phyloP scores from a whole-genome alignment of 257 asterid genomes.

The Ophiorrhiza pumila region DNA sequence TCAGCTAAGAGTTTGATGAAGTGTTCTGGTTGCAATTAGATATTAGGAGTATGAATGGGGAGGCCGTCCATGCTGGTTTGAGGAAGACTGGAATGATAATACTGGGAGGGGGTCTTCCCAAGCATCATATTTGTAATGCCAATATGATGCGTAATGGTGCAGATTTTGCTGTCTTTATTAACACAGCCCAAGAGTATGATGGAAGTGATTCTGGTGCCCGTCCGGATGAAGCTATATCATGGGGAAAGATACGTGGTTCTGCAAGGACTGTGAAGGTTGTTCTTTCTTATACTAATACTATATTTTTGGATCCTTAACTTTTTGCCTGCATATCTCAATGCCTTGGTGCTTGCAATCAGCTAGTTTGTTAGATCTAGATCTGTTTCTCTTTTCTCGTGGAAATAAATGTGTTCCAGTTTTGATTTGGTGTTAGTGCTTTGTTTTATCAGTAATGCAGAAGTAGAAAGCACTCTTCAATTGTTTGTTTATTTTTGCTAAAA shows the following conservation, averaged over 20 bases:
- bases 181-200: constrained; percentile 94
- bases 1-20: not conserved
- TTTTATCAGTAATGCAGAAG: not conserved
- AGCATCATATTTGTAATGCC: constrained; percentile 94
- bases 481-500: not conserved
- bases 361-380: not conserved
- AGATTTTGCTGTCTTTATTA: constrained; percentile 76
- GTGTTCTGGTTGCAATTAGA: constrained; percentile 37
- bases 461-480: not conserved
- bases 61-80: constrained; percentile 78
- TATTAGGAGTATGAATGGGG: constrained; percentile 79
- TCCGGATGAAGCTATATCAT: constrained; percentile 96
- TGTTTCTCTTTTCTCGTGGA: not conserved
- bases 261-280: constrained; percentile 88
- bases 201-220: constrained; percentile 99
- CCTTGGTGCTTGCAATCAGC: not conserved
- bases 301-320: not conserved
- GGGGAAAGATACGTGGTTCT: constrained; percentile 95
- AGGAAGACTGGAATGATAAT: constrained; percentile 84
- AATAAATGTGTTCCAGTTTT: too few relatives aligned
- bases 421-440: not conserved
- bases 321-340: not conserved
- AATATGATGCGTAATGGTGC: constrained; percentile 99
- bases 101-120: constrained; percentile 95
- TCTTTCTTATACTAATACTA: not conserved